Percentiles rank a stretch among this genome's conserved stretches.
phyloP scores from a whole-genome alignment of 768 basidiomycete genomes.

The Xerocomus potaroensis region DNA sequence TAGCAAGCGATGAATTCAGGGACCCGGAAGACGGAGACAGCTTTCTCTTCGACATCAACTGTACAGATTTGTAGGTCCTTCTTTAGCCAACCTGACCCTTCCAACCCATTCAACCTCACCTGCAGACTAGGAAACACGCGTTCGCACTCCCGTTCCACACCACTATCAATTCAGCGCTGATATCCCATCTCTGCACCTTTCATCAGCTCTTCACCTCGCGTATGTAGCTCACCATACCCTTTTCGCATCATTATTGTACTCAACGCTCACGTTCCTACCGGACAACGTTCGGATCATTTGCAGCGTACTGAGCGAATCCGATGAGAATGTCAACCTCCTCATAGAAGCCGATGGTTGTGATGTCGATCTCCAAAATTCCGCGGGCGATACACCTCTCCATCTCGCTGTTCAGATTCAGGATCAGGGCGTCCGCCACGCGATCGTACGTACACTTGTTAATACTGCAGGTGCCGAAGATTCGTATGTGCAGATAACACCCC shows the following conservation, averaged over 20 bases:
- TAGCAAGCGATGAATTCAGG: constrained; percentile 17
- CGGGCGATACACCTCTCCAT: constrained; percentile 28
- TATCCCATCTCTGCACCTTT: neutral
- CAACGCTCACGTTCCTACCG: neutral
- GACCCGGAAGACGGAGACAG: constrained; percentile 10
- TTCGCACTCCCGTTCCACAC: constrained; percentile 15
- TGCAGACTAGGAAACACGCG: constrained; percentile 28
- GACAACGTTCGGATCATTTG: neutral
- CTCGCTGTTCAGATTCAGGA: constrained; percentile 22
- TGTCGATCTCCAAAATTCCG: constrained; percentile 23
- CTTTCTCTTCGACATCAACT: constrained; percentile 32
- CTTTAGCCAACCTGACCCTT: neutral
- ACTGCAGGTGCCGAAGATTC: constrained; percentile 22
- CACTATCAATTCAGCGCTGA: constrained; percentile 10
- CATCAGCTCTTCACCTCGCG: constrained; percentile 31
- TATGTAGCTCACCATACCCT: constrained; percentile 10
- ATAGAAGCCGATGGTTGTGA: constrained; percentile 27
- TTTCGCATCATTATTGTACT: neutral
- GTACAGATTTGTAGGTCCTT: constrained; percentile 25
- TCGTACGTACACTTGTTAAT: constrained; percentile 23
- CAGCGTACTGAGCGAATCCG: constrained; percentile 15
- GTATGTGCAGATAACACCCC: constrained; percentile 6
- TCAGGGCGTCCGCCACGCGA: constrained; percentile 9
- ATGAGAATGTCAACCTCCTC: constrained; percentile 20
- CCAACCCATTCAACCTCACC: neutral